Evolutionary conservation across 371 early-diverging fungal genomes (phyloP), one percentile per base, ranked within the genome.

Genomic region (Actinomortierella ambigua): DNA sequence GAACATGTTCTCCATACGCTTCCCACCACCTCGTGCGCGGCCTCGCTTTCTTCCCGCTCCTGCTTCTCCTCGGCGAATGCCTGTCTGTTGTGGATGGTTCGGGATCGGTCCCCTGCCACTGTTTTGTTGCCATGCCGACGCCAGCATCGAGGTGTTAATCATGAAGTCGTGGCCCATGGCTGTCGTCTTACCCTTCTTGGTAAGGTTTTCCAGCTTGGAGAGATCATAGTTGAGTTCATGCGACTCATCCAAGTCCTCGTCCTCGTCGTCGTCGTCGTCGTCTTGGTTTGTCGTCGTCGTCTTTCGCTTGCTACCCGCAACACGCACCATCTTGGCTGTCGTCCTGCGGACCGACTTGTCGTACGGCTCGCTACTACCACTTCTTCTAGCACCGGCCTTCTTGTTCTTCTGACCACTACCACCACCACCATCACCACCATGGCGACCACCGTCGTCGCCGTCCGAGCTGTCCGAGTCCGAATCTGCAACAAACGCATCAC

Each of bases 41-140:
- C 34, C 34, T 11, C 4, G 34, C 11, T 34, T 34, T 34, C 34
- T 34, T 34, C 34, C 34, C 4, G 34, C 11, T 4, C 34, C 34
- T 34, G 7, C n/a, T n/a, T n/a, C n/a, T n/a, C n/a, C n/a, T n/a
- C n/a, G n/a, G n/a, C n/a, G n/a, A n/a, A n/a, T n/a, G n/a, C n/a
- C n/a, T n/a, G n/a, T n/a, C n/a, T n/a, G n/a, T n/a, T n/a, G n/a
- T n/a, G n/a, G n/a, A n/a, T n/a, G n/a, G n/a, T n/a, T n/a, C n/a
- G n/a, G n/a, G n/a, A n/a, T n/a, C n/a, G n/a, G n/a, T n/a, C n/a
- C 23, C 91, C 84, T 60, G 89, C 88, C 65, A 92, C 93, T 55
- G 88, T 89, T 5, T 86, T 87, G 73, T 85, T 34, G 34, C 34
- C 34, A 34, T 34, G 34, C 34, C 34, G 34, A 34, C 7, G 34